phyloP scores from a whole-genome alignment of 441 rosid genomes.

The Manihot esculenta region DNA sequence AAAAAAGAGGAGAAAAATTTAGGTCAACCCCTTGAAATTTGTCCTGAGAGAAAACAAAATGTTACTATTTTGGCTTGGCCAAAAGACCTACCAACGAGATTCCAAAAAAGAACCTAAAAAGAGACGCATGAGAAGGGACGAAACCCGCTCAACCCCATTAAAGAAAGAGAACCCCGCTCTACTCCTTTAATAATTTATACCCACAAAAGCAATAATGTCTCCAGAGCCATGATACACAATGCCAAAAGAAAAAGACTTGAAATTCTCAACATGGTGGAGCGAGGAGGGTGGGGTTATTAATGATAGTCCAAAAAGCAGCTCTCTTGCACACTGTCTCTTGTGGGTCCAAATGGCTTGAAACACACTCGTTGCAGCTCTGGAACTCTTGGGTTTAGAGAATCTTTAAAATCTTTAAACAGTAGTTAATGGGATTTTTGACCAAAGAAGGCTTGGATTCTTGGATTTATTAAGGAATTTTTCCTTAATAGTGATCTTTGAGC shows the following conservation, averaged over 20 bases:
- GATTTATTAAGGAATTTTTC: background rate
- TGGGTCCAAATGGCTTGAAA: conserved; percentile 60
- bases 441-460: background rate
- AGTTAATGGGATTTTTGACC: conserved; percentile 9
- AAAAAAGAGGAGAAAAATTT: conserved; percentile 20
- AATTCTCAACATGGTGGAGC: conserved; percentile 23
- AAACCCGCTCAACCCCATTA: conserved; percentile 30
- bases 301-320: conserved; percentile 19
- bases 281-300: background rate
- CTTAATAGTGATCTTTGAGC: conserved; percentile 10
- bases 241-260: conserved; percentile 22
- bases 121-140: conserved; percentile 25
- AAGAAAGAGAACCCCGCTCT: conserved; percentile 29
- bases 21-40: conserved; percentile 41
- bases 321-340: conserved; percentile 28
- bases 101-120: conserved; percentile 35
- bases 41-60: conserved; percentile 6
- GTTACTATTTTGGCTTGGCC: conserved; percentile 11
- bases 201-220: conserved; percentile 24
- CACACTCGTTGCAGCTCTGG: conserved; percentile 60
- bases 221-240: conserved; percentile 29
- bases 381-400: conserved; percentile 26
- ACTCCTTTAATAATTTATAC: conserved; percentile 9
- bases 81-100: conserved; percentile 41
- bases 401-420: conserved; percentile 22